Evolutionary conservation across 768 basidiomycete genomes (phyloP).

Genomic region (Tulasnella sp.): DNA sequence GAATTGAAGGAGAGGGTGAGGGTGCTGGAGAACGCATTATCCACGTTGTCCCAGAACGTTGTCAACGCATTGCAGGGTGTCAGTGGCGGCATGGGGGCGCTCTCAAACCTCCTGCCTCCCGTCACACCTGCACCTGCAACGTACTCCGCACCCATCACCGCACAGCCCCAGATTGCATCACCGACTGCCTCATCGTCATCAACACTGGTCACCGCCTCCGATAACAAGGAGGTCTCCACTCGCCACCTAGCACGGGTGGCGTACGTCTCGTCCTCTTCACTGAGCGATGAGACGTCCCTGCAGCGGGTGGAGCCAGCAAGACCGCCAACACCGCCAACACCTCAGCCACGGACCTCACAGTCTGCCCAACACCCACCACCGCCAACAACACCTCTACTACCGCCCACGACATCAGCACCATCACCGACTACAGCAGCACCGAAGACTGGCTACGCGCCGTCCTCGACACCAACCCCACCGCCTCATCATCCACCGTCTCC

Average conservation of each 20-base stretch:
- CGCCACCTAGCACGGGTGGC: constrained; percentile 98
- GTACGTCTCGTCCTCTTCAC: constrained; percentile 47
- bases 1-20: constrained; percentile 70
- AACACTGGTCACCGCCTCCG: constrained; percentile 25
- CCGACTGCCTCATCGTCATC: constrained; percentile 27
- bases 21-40: constrained; percentile 59
- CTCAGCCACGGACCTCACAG: no score
- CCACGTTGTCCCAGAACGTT: constrained; percentile 30
- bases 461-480: constrained; percentile 40
- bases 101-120: constrained; percentile 18
- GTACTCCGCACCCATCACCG: constrained; percentile 29
- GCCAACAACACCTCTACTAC: constrained; percentile 31
- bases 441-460: constrained; percentile 62
- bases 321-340: background rate
- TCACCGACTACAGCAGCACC: constrained; percentile 51
- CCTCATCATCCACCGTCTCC: constrained; percentile 25
- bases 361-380: constrained; percentile 26
- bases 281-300: constrained; percentile 64
- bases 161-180: constrained; percentile 29
- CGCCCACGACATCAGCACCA: constrained; percentile 20
- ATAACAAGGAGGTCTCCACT: constrained; percentile 46
- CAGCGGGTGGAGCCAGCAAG: constrained; percentile 65
- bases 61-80: constrained; percentile 14
- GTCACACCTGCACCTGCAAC: constrained; percentile 21
- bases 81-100: constrained; percentile 2